Percentiles rank a stretch among this genome's conserved stretches.
These are phyloP conservation scores for Colletotrichum siamense DNA, from an alignment of 2,329 filamentous ascomycete genomes.

Conservation along the genomic window DNA sequence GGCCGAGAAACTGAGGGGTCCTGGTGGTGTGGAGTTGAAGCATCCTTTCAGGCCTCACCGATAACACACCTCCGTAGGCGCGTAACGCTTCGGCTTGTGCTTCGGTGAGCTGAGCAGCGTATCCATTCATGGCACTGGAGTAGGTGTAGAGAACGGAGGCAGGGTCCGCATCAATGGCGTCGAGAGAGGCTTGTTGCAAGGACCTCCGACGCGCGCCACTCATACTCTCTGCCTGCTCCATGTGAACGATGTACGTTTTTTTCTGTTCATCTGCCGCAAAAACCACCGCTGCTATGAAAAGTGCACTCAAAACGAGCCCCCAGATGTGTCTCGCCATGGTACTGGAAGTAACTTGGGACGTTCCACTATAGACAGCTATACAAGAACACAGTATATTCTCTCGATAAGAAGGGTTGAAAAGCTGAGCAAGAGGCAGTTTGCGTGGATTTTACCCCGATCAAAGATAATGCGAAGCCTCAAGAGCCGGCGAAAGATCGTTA, in stretches of 20 bases:
- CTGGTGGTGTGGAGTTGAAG: slow-evolving; percentile 9
- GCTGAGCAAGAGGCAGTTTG: not conserved
- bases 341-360: not conserved
- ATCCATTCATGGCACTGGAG: not conserved
- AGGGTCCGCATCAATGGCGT: not conserved
- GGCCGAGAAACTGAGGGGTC: slow-evolving; percentile 13
- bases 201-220: not conserved
- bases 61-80: not conserved
- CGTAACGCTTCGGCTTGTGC: not conserved
- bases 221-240: not conserved
- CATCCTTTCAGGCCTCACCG: not conserved
- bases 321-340: not conserved
- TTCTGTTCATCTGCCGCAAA: not conserved
- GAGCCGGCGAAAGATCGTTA: not conserved
- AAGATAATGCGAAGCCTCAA: not conserved
- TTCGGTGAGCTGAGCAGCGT: not conserved
- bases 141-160: not conserved
- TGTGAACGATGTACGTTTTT: not conserved
- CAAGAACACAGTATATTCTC: not conserved
- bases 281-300: not conserved
- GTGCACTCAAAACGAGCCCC: not conserved
- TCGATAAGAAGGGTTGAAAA: not conserved
- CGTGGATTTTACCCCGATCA: not conserved
- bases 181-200: not conserved
- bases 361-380: not conserved